phyloP scores from a whole-genome alignment of 805 yeast species.

The Teunomyces funiuensis region DNA sequence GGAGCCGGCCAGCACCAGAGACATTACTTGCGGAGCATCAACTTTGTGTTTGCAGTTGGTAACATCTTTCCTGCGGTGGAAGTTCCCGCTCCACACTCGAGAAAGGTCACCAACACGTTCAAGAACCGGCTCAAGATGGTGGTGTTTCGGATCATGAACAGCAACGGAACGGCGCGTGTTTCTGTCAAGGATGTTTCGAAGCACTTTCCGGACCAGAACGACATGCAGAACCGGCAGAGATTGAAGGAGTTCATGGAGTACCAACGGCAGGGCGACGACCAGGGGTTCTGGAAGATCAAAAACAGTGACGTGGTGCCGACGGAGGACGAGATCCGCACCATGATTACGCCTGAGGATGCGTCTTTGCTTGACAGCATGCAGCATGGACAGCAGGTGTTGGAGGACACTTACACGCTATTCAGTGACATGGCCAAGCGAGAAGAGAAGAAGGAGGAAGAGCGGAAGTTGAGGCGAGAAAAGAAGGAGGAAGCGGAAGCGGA shows the following conservation, averaged over 20 bases:
- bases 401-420: conserved; percentile 67
- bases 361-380: conserved; percentile 88
- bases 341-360: conserved; percentile 91
- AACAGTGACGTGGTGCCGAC: conserved; percentile 57
- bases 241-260: conserved; percentile 97
- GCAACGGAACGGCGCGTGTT: conserved; percentile 68
- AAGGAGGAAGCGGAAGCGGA: conserved; percentile 20
- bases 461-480: conserved; percentile 36
- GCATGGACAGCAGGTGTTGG: conserved; percentile 84
- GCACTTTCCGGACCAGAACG: conserved; percentile 96
- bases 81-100: conserved; percentile 95
- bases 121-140: conserved; percentile 92
- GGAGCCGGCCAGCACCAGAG: conserved; percentile 75
- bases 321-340: conserved; percentile 72
- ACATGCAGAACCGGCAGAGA: conserved; percentile 94
- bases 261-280: conserved; percentile 90
- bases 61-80: conserved; percentile 91
- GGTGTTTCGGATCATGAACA: conserved; percentile 82
- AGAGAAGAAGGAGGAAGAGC: conserved; percentile 31
- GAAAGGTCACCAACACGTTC: conserved; percentile 90
- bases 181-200: conserved; percentile 83
- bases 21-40: conserved; percentile 67
- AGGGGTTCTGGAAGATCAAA: conserved; percentile 91
- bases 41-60: conserved; percentile 82
- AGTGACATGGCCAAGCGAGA: conserved; percentile 35